These are phyloP conservation scores for Dissophora globulifera DNA, from an alignment of 192 early-diverging fungal species.

Conservation along the genomic window DNA sequence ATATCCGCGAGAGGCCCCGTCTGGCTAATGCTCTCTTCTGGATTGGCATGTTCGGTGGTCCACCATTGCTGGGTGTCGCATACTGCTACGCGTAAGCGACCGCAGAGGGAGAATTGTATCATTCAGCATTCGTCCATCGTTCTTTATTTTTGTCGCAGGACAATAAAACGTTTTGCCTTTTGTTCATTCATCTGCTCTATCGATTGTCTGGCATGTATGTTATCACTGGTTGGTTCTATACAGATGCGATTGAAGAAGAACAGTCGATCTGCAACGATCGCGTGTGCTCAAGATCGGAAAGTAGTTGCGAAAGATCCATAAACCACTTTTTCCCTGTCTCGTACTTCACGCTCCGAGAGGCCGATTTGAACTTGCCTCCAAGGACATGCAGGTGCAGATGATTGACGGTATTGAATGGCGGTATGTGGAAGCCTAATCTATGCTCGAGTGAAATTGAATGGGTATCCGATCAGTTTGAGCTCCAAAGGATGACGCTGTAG, in stretches of 20 bases:
- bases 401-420: slow-evolving; percentile 72
- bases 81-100: slow-evolving; percentile 73
- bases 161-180: no score
- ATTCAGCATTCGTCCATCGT: no score
- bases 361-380: slow-evolving; percentile 62
- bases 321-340: slow-evolving; percentile 23
- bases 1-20: slow-evolving; percentile 69
- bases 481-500: no score
- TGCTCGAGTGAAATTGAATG: background rate
- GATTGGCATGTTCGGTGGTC: slow-evolving; percentile 89
- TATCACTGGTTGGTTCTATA: no score
- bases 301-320: slow-evolving; percentile 26
- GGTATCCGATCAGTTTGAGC: no score
- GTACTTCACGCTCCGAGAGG: slow-evolving; percentile 11
- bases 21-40: slow-evolving; percentile 90
- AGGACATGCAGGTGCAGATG: slow-evolving; percentile 79
- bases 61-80: slow-evolving; percentile 80
- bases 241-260: no score
- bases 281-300: slow-evolving; percentile 7
- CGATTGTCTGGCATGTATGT: no score
- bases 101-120: no score
- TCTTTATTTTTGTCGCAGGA: no score
- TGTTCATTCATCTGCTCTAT: no score
- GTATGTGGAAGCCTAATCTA: slow-evolving; percentile 76
- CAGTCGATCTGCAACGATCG: background rate